Evolutionary conservation across 495 filamentous ascomycete species (phyloP).

Genomic region (Penicillium coffeae): DNA sequence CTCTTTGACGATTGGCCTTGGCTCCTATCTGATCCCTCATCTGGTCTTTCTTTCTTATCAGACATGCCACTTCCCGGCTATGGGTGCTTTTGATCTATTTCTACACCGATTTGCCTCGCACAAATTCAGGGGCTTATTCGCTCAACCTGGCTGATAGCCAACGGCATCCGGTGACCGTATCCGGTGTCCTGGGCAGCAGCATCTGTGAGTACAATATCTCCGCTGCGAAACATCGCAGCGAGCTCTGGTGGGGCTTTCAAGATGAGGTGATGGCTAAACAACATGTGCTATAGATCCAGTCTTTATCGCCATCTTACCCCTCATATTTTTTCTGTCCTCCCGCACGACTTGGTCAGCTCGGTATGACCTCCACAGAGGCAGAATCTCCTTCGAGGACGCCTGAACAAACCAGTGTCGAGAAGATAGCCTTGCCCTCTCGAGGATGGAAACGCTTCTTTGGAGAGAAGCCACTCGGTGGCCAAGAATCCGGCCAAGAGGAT

Average conservation of each 20-base stretch:
- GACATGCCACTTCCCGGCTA: neutral
- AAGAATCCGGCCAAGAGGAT: constrained; percentile 3
- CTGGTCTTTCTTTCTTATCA: neutral
- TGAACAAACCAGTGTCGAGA: neutral
- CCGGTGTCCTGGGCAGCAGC: neutral
- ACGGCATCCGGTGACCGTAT: neutral
- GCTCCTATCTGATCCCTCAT: neutral
- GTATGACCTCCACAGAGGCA: neutral
- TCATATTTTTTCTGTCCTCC: too few relatives aligned
- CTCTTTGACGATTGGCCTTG: neutral
- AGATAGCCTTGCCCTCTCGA: neutral
- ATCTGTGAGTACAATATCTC: neutral
- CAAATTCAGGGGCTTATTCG: neutral
- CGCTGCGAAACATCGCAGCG: neutral
- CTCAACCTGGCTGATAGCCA: neutral
- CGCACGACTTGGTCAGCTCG: neutral
- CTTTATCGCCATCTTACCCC: too few relatives aligned
- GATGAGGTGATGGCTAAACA: too few relatives aligned
- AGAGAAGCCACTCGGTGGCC: constrained; percentile 1
- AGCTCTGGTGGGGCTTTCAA: neutral
- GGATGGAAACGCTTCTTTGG: constrained; percentile 24
- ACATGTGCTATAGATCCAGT: neutral
- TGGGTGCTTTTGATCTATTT: neutral
- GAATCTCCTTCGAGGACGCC: neutral
- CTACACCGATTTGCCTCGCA: too few relatives aligned